Conservation (phyloP, 148 eudicot species). For the Diospyros lotus region DNA sequence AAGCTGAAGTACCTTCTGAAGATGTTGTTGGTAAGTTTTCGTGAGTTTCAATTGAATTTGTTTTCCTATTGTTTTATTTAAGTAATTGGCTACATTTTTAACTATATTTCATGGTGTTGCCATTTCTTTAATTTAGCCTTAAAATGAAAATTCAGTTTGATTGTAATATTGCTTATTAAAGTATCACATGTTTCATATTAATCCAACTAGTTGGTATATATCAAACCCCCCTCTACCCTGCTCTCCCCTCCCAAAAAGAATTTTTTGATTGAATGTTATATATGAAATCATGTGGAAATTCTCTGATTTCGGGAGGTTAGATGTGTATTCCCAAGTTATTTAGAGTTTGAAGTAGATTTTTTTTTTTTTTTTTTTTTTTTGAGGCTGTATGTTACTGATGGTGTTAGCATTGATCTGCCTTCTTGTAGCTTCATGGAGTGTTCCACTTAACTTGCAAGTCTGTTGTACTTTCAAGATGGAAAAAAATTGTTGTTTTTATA, state of each 20-base stretch:
- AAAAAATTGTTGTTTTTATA: no score
- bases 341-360: neutral
- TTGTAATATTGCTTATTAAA: no score
- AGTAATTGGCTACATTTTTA: neutral
- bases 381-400: no score
- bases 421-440: no score
- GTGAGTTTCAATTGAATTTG: neutral
- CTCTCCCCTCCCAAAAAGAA: neutral
- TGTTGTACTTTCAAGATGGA: no score
- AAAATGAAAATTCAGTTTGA: neutral
- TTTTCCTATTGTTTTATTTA: neutral
- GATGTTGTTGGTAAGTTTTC: slow-evolving; percentile 48
- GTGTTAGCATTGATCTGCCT: no score
- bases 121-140: neutral
- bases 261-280: no score
- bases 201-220: neutral
- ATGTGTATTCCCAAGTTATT: neutral
- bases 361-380: neutral
- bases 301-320: neutral
- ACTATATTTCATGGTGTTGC: neutral
- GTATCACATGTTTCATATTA: neutral
- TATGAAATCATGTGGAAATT: neutral
- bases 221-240: neutral
- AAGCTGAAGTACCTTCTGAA: slow-evolving; percentile 51
- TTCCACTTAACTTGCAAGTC: no score